These are phyloP conservation scores for Boechera stricta DNA, from an alignment of 345 rosid genomes.

Conservation along the genomic window DNA sequence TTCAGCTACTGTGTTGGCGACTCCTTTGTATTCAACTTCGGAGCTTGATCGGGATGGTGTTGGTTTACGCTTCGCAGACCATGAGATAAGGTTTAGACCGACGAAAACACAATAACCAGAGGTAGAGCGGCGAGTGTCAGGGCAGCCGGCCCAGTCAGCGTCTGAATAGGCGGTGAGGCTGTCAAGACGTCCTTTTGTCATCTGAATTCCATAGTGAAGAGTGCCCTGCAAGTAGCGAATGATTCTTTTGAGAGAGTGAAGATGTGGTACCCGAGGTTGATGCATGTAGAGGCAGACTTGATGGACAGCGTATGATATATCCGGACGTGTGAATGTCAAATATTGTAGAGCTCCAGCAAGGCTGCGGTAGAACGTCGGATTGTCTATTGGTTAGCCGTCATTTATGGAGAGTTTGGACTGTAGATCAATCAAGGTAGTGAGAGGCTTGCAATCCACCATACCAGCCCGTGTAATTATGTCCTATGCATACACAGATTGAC, in stretches of 20 bases:
- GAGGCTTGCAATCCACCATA: background rate
- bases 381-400: background rate
- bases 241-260: background rate
- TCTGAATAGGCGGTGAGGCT: background rate
- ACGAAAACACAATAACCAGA: background rate
- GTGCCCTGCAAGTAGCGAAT: background rate
- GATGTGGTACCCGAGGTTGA: background rate
- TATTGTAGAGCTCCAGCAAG: background rate
- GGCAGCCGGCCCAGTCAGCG: background rate
- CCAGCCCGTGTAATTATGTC: too few species aligned
- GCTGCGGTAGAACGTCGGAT: background rate
- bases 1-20: background rate
- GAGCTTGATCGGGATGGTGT: background rate
- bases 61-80: background rate
- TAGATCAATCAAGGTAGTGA: background rate
- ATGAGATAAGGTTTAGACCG: background rate
- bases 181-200: background rate
- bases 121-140: background rate
- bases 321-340: background rate
- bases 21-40: background rate
- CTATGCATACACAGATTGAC: background rate
- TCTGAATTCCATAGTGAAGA: background rate
- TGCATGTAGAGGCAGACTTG: background rate
- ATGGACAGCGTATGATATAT: background rate
- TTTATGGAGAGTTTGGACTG: background rate